phyloP scores from a whole-genome alignment of 345 rosid genomes.

The Raphanus sativus region DNA sequence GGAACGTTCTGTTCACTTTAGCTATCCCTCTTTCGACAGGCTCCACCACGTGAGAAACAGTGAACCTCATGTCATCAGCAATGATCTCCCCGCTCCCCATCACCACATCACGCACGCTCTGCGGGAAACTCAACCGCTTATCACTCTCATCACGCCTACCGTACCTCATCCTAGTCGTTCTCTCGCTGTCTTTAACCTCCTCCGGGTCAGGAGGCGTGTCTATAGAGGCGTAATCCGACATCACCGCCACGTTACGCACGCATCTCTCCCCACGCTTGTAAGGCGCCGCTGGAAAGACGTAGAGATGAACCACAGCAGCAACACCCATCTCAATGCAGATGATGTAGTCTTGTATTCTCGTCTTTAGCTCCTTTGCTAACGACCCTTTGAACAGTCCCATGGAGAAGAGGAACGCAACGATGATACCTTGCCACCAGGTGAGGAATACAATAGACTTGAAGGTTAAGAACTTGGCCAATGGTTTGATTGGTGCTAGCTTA shows the following conservation, averaged over 20 bases:
- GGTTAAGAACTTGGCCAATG: slow-evolving; percentile 89
- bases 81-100: slow-evolving; percentile 95
- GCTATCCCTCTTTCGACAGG: slow-evolving; percentile 98
- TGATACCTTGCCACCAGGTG: slow-evolving; percentile 99
- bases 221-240: slow-evolving; percentile 89
- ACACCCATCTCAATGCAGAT: slow-evolving; percentile 99
- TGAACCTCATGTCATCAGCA: slow-evolving; percentile 97
- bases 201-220: slow-evolving; percentile 90
- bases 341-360: slow-evolving; percentile 90
- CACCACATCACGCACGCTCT: slow-evolving; percentile 95
- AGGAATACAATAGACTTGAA: slow-evolving; percentile 96
- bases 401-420: slow-evolving; percentile 89
- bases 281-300: slow-evolving; percentile 87
- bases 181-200: slow-evolving; percentile 84
- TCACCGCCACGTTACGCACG: slow-evolving; percentile 95
- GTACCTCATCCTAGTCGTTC: slow-evolving; percentile 58
- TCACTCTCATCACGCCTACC: slow-evolving; percentile 65
- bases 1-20: slow-evolving; percentile 78
- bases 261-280: slow-evolving; percentile 99
- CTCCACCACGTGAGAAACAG: slow-evolving; percentile 95
- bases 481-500: slow-evolving; percentile 83
- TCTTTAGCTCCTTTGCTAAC: slow-evolving; percentile 86
- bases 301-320: slow-evolving; percentile 92
- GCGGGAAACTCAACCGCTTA: slow-evolving; percentile 85
- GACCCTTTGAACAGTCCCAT: slow-evolving; percentile 83